Evolutionary conservation across 306 rosid species (phyloP), one percentile per base, ranked within the genome.

Genomic region (Vicia villosa): DNA sequence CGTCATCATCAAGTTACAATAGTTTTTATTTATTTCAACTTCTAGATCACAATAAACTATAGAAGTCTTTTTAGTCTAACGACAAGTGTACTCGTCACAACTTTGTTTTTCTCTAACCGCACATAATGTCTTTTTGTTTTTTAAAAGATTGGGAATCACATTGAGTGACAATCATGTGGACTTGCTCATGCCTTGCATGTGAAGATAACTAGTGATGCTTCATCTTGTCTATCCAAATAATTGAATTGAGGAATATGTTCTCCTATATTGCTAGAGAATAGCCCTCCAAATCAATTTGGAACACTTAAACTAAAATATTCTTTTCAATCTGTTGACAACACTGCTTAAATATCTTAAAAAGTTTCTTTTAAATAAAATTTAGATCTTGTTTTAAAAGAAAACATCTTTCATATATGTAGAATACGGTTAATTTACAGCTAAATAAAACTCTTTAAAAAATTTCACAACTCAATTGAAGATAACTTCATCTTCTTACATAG

Each of bases 151-250:
- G 16, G n/a, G 42, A 58, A 65, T 58, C 50, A 72, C 34, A 58
- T 66, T 40, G 73, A 56, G 41, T 13, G 46, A 15, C 65, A 57
- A 40, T 66, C 63, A 51, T 72, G 54, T 19, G 67, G 16, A n/a
- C 19, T n/a, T 8, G 54, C 4, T 20, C 50, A 66, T 21, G 22
- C 43, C 20, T 50, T 21, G 10, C 74, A 66, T 66, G 64, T 66
- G 74, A 40, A 50, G 4, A 47, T 15, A 37, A 57, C 45, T 3
- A 22, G 64, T 63, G 41, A 47, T 61, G 64, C 10, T 76, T 60
- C 63, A 28, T 54, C 28, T 15, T 20, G 19, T 57, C 19, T 32
- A 46, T 49, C 19, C 40, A 24, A 4, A 21, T 63, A 36, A 66
- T 65, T n/a, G 10, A 7, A 3, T 55, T 43, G 21, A 26, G 24